Percentiles rank a stretch among this genome's conserved stretches.
Evolutionary conservation across 805 yeast genomes (phyloP).

Genomic region (Metschnikowia lochheadii): DNA sequence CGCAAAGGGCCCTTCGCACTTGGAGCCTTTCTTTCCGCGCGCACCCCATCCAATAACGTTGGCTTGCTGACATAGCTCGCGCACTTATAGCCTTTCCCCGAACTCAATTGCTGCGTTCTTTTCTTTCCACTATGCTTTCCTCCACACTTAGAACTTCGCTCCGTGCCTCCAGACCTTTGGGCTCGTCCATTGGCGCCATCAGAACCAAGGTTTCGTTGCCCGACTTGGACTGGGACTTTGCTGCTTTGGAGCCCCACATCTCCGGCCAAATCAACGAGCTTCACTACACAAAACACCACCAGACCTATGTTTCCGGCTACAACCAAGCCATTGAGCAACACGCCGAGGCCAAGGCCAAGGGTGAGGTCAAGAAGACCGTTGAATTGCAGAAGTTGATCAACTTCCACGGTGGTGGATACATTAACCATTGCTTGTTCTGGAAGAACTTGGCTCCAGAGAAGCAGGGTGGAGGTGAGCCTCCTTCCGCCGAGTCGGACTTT

Average conservation of each 20-base stretch:
- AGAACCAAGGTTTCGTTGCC: conserved; percentile 32
- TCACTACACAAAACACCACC: conserved; percentile 49
- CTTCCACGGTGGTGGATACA: conserved; percentile 51
- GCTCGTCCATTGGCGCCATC: conserved; percentile 15
- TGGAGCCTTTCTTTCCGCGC: background rate
- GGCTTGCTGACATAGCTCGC: conserved; percentile 1
- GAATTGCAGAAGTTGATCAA: conserved; percentile 44
- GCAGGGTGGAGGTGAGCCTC: conserved; percentile 37
- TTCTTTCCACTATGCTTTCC: conserved; percentile 15
- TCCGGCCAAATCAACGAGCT: conserved; percentile 44
- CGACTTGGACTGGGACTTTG: conserved; percentile 44
- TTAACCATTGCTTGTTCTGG: conserved; percentile 49
- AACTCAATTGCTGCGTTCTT: background rate
- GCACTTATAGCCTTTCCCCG: background rate
- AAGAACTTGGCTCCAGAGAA: conserved; percentile 44
- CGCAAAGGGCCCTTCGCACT: background rate
- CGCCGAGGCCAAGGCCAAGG: conserved; percentile 31
- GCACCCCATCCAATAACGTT: background rate
- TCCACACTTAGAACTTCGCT: conserved; percentile 13
- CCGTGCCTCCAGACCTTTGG: conserved; percentile 13
- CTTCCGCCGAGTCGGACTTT: conserved; percentile 26
- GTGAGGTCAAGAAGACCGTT: conserved; percentile 38
- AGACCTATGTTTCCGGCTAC: conserved; percentile 45
- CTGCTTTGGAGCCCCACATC: conserved; percentile 47
- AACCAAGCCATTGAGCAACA: conserved; percentile 43